A percentile compares a stretch with the other conserved stretches of the same genome.
phyloP scores from a whole-genome alignment of 1,284 basidiomycete genomes.

The Mycosarcoma mackinlayi region DNA sequence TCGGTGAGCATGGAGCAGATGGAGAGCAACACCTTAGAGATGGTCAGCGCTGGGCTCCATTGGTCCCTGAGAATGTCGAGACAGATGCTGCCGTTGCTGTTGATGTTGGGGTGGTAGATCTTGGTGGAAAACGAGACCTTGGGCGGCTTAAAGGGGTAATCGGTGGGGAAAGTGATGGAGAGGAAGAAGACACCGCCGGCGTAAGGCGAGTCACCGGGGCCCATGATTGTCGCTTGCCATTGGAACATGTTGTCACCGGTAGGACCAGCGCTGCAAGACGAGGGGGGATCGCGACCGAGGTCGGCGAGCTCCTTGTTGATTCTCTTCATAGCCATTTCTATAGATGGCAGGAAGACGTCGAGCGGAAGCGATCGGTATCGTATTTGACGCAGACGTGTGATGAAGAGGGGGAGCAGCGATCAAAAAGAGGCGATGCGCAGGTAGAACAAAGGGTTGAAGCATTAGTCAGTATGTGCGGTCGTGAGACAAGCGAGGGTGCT shows the following conservation, averaged over 20 bases:
- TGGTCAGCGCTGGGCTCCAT: constrained; percentile 85
- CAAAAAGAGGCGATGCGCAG: too few relatives aligned
- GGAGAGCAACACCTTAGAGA: constrained; percentile 78
- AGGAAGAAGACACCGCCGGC: constrained; percentile 66
- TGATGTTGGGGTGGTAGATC: constrained; percentile 94
- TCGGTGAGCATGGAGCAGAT: constrained; percentile 68
- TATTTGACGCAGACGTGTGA: background rate
- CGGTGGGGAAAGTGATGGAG: constrained; percentile 77
- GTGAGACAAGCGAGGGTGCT: too few relatives aligned
- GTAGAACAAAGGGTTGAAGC: background rate
- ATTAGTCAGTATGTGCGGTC: background rate
- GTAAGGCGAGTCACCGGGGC: constrained; percentile 66
- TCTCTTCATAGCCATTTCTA: constrained; percentile 67
- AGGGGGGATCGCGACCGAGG: constrained; percentile 67
- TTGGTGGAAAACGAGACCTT: constrained; percentile 99
- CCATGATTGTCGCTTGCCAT: constrained; percentile 69
- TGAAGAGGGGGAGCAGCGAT: too few relatives aligned
- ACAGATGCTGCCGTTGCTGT: constrained; percentile 97
- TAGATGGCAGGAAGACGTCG: background rate
- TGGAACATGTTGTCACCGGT: constrained; percentile 69
- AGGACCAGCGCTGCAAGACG: constrained; percentile 67
- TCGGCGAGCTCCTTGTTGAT: constrained; percentile 69
- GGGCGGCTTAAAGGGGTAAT: constrained; percentile 76
- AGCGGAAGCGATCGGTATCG: background rate
- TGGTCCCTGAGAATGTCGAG: constrained; percentile 94